Conservation (phyloP, 208 protist species). For the Leishmania martiniquensis region DNA sequence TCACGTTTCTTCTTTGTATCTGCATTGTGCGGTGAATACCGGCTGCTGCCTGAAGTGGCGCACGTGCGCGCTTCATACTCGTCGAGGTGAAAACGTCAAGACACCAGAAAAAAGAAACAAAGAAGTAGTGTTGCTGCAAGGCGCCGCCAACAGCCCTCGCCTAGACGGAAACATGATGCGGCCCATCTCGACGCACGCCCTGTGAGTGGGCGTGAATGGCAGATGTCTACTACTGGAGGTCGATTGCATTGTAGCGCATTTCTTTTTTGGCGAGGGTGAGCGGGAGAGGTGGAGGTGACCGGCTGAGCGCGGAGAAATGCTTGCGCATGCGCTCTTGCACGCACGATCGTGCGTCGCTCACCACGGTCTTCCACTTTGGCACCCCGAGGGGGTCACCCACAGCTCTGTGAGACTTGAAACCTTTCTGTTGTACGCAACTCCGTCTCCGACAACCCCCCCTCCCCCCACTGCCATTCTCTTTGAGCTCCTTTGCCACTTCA, state of each 20-base stretch:
- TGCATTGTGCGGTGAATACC: background rate
- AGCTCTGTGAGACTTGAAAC: background rate
- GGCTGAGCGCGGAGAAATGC: background rate
- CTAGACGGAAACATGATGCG: background rate
- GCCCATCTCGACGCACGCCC: background rate
- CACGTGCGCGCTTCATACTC: too few species aligned
- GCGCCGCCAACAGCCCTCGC: background rate
- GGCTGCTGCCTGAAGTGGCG: background rate
- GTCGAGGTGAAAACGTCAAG: too few species aligned
- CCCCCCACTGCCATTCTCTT: background rate
- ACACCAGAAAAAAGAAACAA: background rate
- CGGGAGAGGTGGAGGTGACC: background rate
- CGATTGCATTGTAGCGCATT: background rate
- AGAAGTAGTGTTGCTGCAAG: background rate
- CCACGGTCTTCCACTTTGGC: background rate
- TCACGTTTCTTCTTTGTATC: background rate
- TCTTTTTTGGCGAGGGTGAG: background rate
- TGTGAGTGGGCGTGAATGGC: background rate
- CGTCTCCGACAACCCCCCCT: background rate
- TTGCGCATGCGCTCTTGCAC: background rate
- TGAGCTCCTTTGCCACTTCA: too few species aligned
- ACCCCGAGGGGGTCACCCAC: background rate
- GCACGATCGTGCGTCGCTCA: background rate
- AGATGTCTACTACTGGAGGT: background rate
- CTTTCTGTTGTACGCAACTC: too few species aligned